Conservation (phyloP, 2,329 filamentous ascomycete species). For the Cordyceps tenuipes region DNA sequence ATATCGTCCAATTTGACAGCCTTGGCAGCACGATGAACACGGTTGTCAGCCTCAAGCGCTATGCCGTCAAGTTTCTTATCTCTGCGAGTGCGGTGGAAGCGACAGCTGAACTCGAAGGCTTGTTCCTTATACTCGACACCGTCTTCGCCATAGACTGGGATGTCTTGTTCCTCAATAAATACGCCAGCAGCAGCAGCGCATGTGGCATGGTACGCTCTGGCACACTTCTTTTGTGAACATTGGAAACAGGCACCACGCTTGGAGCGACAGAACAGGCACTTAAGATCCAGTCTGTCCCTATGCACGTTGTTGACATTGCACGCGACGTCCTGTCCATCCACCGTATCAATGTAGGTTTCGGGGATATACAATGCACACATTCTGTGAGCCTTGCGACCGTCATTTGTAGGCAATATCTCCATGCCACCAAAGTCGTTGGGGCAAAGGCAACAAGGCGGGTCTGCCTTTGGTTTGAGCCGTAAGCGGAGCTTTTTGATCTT, state of each 20-base stretch:
- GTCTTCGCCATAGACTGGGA: constrained; percentile 82
- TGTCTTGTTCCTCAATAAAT: constrained; percentile 77
- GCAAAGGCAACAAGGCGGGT: constrained; percentile 82
- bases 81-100: constrained; percentile 85
- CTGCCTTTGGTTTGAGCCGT: constrained; percentile 59
- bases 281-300: constrained; percentile 81
- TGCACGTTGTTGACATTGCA: constrained; percentile 74
- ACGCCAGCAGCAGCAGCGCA: constrained; percentile 90
- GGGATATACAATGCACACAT: constrained; percentile 86
- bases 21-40: constrained; percentile 59
- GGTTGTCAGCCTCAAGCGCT: constrained; percentile 59
- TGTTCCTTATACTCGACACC: constrained; percentile 88
- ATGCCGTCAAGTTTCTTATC: constrained; percentile 66
- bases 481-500: constrained; percentile 76
- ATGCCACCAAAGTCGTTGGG: constrained; percentile 81
- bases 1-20: constrained; percentile 64
- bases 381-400: constrained; percentile 78
- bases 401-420: constrained; percentile 77
- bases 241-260: constrained; percentile 96
- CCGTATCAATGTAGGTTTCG: constrained; percentile 75
- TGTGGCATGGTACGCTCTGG: constrained; percentile 86
- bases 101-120: constrained; percentile 87
- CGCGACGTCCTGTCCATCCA: constrained; percentile 64
- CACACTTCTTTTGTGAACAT: constrained; percentile 90
- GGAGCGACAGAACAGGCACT: constrained; percentile 90